Conservation (phyloP, 208 protist species). For the Angomonas ambiguus region DNA sequence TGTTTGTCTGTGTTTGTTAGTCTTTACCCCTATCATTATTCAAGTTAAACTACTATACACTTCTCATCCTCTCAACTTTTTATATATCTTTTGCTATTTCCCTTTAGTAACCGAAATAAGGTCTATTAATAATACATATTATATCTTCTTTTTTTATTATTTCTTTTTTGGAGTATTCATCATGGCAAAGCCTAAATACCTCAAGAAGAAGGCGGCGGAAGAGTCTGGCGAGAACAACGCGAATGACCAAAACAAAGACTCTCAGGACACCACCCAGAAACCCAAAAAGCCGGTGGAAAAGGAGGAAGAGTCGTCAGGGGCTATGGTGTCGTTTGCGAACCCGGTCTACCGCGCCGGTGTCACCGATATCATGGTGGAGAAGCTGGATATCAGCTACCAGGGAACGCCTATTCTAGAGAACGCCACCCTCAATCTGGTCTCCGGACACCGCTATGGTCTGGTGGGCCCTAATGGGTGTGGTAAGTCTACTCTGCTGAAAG, state of each 20-base stretch:
- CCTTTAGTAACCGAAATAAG: not conserved
- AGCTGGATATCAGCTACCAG: constrained; percentile 88
- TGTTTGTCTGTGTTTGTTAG: constrained; percentile 18
- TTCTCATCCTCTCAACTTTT: not conserved
- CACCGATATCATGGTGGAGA: constrained; percentile 84
- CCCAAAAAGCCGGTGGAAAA: constrained; percentile 6
- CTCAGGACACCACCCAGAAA: constrained; percentile 16
- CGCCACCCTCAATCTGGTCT: constrained; percentile 76
- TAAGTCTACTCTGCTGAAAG: constrained; percentile 90
- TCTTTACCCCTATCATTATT: not conserved
- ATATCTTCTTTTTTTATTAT: constrained; percentile 11
- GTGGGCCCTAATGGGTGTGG: constrained; percentile 91
- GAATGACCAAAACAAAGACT: not conserved
- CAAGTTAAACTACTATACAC: not conserved
- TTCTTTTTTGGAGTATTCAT: constrained; percentile 6
- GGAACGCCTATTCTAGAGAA: constrained; percentile 80
- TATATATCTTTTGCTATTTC: not conserved
- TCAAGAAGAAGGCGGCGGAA: constrained; percentile 70
- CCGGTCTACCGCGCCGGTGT: constrained; percentile 77
- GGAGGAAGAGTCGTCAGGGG: constrained; percentile 53
- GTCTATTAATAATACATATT: not conserved
- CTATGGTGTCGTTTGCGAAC: constrained; percentile 84
- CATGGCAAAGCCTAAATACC: constrained; percentile 84
- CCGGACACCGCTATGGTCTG: constrained; percentile 83
- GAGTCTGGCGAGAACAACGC: constrained; percentile 7